Evolutionary conservation across 73 alveolate species (phyloP).

Genomic region (Urostyla sp.): DNA sequence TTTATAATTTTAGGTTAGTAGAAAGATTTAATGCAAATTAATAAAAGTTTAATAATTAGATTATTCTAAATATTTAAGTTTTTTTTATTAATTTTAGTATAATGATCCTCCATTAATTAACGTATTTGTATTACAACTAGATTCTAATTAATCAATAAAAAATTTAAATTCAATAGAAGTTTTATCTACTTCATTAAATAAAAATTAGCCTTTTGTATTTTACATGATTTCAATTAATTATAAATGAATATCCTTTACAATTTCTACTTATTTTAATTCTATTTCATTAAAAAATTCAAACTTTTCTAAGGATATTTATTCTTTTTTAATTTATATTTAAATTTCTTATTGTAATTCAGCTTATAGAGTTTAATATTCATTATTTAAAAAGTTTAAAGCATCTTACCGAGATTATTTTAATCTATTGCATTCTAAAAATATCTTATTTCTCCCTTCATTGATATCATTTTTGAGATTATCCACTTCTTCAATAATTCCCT

Average conservation of each 20-base stretch:
- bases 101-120: neutral
- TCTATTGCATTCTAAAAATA: constrained; percentile 48
- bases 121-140: neutral
- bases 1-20: neutral
- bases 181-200: constrained; percentile 56
- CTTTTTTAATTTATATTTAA: constrained; percentile 4
- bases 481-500: constrained; percentile 65
- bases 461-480: constrained; percentile 72
- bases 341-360: constrained; percentile 13
- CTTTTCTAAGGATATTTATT: neutral
- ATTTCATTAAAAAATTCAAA: constrained; percentile 11
- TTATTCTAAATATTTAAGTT: neutral
- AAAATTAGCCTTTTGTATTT: constrained; percentile 65
- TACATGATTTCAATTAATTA: constrained; percentile 67
- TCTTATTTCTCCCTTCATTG: constrained; percentile 66
- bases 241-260: constrained; percentile 63
- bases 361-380: constrained; percentile 27
- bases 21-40: neutral
- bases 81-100: neutral
- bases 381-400: constrained; percentile 41
- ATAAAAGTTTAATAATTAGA: neutral
- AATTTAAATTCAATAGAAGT: constrained; percentile 60
- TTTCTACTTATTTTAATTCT: constrained; percentile 59
- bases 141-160: constrained; percentile 30
- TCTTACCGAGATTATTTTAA: constrained; percentile 62